These are phyloP conservation scores for Erythrophleum fordii DNA, from an alignment of 306 rosid genomes.

Conservation along the genomic window DNA sequence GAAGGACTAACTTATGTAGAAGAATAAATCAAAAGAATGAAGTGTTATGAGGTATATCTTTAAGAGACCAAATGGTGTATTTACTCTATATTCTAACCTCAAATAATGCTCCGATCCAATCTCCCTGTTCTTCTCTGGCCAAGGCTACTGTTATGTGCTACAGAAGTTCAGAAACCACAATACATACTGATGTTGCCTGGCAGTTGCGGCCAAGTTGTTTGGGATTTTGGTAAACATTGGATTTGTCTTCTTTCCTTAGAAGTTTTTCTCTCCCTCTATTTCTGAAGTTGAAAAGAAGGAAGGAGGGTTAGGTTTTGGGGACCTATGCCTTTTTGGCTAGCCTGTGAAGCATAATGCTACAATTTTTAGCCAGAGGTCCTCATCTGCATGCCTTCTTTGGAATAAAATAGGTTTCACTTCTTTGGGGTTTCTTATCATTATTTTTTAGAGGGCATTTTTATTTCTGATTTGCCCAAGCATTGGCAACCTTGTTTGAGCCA, in stretches of 20 bases:
- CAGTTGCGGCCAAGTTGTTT: not conserved
- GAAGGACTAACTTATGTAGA: not conserved
- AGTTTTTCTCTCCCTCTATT: no score
- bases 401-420: not conserved
- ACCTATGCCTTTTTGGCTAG: not conserved
- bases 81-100: not conserved
- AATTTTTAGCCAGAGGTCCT: not conserved
- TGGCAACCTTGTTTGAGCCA: not conserved
- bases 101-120: not conserved
- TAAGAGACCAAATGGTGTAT: not conserved
- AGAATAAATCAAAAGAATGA: not conserved
- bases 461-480: not conserved
- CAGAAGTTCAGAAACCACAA: not conserved
- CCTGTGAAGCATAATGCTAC: not conserved
- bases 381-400: slow-evolving; percentile 9
- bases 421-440: not conserved
- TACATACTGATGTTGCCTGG: not conserved
- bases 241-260: not conserved
- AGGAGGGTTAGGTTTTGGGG: not conserved
- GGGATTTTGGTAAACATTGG: not conserved
- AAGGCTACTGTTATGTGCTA: not conserved
- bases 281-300: not conserved
- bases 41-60: not conserved
- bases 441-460: not conserved
- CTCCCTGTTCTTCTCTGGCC: not conserved